Evolutionary conservation across 176 grass and related monocot species (phyloP), one percentile per base, ranked within the genome.

Genomic region (Cenchrus purpureus): DNA sequence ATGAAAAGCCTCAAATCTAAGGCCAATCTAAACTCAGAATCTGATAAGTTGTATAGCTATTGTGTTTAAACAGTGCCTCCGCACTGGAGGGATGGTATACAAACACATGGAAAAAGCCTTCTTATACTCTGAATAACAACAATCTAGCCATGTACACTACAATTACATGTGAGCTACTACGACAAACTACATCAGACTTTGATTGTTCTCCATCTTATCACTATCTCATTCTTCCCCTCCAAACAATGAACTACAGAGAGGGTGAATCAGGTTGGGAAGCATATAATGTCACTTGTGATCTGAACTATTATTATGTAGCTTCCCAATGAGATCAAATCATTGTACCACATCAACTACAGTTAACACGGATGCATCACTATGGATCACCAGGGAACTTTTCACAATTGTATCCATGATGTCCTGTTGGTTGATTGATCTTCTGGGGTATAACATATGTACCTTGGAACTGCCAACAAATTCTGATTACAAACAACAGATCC

Each of bases 101-200:
- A 89, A 52, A 80, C 43, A 83, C 79, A 62, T 14, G 67, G 65
- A 54, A 86, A 79, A 65, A 62, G n/a, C 45, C 53, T 80, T 62
- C 17, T 56, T 79, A 59, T 62, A 58, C 50, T 86, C 78, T 40
- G 58, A 29, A 56, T 68, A 89, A 68, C 43, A 80, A 63, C 72
- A 62, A 85, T 50, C 79, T 91, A 88, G 57, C 17, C 86, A 88
- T 91, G 86, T 88, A 91, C 90, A 88, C 73, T 92, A 80, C 68
- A 50, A 58, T 89, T 84, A 89, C 68, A 84, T 63, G 70, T 89
- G 51, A 89, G 46, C 84, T 75, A 50, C 71, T 13, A 80, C 15
- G 1, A 54, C 40, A 25, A 64, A 63, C 51, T 73, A 65, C 71
- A 77, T 49, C 9, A 53, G 71, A 55, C 53, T 60, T 48, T 48